Conservation (phyloP, 1,284 basidiomycete species). For the Peniophora sp. region DNA sequence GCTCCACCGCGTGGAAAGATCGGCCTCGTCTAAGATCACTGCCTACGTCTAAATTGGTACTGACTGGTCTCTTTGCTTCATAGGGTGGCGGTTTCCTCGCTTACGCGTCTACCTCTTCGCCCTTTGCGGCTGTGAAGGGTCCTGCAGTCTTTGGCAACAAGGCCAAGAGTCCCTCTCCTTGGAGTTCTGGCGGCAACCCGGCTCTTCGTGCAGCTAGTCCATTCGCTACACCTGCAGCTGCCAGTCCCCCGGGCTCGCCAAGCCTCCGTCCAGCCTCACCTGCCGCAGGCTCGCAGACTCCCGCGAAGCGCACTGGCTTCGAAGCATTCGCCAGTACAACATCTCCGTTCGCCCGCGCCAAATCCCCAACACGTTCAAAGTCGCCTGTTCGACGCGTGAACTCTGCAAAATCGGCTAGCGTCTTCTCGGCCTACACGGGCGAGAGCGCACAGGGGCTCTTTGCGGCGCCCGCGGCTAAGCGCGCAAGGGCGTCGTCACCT, state of each 20-base stretch:
- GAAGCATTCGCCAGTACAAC: slow-evolving; percentile 51
- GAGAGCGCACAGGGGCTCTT: slow-evolving; percentile 40
- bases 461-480: slow-evolving; percentile 38
- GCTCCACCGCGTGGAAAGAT: neutral
- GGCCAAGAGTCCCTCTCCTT: slow-evolving; percentile 5
- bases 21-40: too few species aligned
- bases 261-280: slow-evolving; percentile 40
- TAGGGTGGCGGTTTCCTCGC: slow-evolving; percentile 61
- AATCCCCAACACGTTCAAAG: slow-evolving; percentile 21
- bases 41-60: too few species aligned
- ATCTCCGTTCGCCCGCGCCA: slow-evolving; percentile 47
- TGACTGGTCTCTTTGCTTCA: neutral
- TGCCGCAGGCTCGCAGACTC: slow-evolving; percentile 35
- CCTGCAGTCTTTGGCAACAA: slow-evolving; percentile 49
- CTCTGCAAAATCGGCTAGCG: slow-evolving; percentile 29
- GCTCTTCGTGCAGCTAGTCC: neutral
- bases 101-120: slow-evolving; percentile 61
- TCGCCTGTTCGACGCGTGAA: slow-evolving; percentile 25
- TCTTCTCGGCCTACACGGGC: slow-evolving; percentile 54
- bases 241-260: slow-evolving; percentile 49
- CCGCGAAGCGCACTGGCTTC: slow-evolving; percentile 36
- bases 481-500: slow-evolving; percentile 21
- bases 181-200: neutral
- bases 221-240: slow-evolving; percentile 10
- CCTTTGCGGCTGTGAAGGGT: slow-evolving; percentile 61